These are phyloP conservation scores for Penicillium macrosclerotiorum DNA, from an alignment of 495 filamentous ascomycete genomes.

Conservation along the genomic window DNA sequence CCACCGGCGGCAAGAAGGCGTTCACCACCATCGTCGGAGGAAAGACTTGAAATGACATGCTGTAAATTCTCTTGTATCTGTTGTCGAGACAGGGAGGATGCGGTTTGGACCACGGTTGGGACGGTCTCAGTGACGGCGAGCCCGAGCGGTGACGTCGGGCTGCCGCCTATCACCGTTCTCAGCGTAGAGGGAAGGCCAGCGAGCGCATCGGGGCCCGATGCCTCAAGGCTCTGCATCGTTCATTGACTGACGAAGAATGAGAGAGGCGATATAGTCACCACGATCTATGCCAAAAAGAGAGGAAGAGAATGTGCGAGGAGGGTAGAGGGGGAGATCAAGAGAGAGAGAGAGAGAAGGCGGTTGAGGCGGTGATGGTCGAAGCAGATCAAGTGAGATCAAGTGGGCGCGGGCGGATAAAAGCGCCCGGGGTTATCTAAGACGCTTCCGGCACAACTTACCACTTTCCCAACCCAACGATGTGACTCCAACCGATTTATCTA, in stretches of 20 bases:
- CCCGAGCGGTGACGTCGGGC: conserved; percentile 34
- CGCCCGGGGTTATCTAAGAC: conserved; percentile 23
- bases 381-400: conserved; percentile 15
- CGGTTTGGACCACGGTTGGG: conserved; percentile 10
- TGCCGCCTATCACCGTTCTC: conserved; percentile 32
- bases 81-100: conserved; percentile 19
- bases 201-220: conserved; percentile 41
- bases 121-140: conserved; percentile 11
- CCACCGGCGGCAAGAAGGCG: conserved; percentile 32
- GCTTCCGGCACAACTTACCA: conserved; percentile 38
- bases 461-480: too few species aligned
- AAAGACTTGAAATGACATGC: conserved; percentile 31
- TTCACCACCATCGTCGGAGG: conserved; percentile 24
- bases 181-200: conserved; percentile 38
- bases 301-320: too few species aligned
- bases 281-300: too few species aligned
- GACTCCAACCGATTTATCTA: too few species aligned
- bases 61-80: conserved; percentile 30
- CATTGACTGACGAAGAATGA: conserved; percentile 29
- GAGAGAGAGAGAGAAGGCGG: conserved; percentile 2
- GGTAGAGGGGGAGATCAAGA: conserved; percentile 5
- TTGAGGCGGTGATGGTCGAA: conserved; percentile 1
- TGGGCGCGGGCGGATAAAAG: conserved; percentile 13
- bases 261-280: conserved; percentile 1
- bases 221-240: conserved; percentile 48